Evolutionary conservation across 2,329 filamentous ascomycete species (phyloP).

Genomic region (Biscogniauxia mediterranea): DNA sequence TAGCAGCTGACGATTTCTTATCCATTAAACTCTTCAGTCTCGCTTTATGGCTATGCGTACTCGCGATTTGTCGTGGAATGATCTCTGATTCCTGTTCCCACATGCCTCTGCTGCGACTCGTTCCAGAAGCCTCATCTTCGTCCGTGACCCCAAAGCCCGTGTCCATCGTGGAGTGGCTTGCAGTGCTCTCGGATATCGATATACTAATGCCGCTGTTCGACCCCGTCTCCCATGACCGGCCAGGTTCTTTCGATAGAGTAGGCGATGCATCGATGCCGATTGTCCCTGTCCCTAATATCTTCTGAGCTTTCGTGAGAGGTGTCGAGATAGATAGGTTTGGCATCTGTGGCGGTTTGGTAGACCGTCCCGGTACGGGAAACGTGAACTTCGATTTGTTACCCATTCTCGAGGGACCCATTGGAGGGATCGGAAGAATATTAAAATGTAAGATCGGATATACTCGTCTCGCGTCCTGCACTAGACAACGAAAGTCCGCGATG

Average conservation of each 20-base stretch:
- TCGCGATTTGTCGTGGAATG: slow-evolving; percentile 36
- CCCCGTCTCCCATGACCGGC: slow-evolving; percentile 41
- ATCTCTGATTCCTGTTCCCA: slow-evolving; percentile 51
- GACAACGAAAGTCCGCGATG: neutral
- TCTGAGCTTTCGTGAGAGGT: slow-evolving; percentile 51
- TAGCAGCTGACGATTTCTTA: slow-evolving; percentile 26
- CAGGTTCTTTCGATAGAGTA: slow-evolving; percentile 14
- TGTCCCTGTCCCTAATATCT: slow-evolving; percentile 47
- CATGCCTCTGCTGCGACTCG: slow-evolving; percentile 27
- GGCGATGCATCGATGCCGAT: slow-evolving; percentile 40
- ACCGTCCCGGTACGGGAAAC: slow-evolving; percentile 48
- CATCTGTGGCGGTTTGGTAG: slow-evolving; percentile 39
- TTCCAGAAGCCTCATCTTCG: slow-evolving; percentile 24
- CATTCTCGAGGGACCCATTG: slow-evolving; percentile 31
- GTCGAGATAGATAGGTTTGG: slow-evolving; percentile 32
- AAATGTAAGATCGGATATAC: neutral
- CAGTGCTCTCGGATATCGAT: slow-evolving; percentile 42
- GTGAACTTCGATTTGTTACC: slow-evolving; percentile 44
- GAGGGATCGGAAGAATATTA: neutral
- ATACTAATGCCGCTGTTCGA: slow-evolving; percentile 47
- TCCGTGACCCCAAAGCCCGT: slow-evolving; percentile 26
- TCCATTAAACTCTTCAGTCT: slow-evolving; percentile 16
- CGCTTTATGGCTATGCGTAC: slow-evolving; percentile 15
- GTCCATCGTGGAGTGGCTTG: slow-evolving; percentile 32
- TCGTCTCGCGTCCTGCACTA: neutral